Percentiles rank a stretch among this genome's conserved stretches.
phyloP scores from a whole-genome alignment of 768 basidiomycete species.

The Sporobolomyces phaffii region DNA sequence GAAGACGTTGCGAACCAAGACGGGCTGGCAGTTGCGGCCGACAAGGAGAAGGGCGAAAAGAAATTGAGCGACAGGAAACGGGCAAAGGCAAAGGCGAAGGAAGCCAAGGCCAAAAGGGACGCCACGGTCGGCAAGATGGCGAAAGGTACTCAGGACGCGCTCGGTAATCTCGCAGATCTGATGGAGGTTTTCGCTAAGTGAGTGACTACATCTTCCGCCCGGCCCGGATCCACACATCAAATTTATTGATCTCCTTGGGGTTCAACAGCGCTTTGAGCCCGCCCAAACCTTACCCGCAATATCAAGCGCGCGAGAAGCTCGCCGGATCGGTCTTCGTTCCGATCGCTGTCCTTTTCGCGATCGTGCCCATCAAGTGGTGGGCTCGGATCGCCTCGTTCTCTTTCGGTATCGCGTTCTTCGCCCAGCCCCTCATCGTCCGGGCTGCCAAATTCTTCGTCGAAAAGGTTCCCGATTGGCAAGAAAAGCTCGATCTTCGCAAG shows the following conservation, averaged over 20 bases:
- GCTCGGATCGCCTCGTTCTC: constrained; percentile 44
- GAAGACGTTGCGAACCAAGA: constrained; percentile 15
- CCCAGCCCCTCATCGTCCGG: constrained; percentile 46
- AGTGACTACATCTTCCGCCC: constrained; percentile 14
- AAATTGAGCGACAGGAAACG: constrained; percentile 43
- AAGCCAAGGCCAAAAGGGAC: constrained; percentile 47
- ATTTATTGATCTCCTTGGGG: too few species aligned
- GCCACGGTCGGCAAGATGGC: constrained; percentile 46
- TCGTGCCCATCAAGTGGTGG: constrained; percentile 45
- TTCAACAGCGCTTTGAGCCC: constrained; percentile 47
- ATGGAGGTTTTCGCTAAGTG: constrained; percentile 47
- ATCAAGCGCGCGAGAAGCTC: constrained; percentile 47
- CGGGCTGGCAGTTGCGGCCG: constrained; percentile 27
- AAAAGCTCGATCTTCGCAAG: constrained; percentile 47
- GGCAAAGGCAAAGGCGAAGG: constrained; percentile 22
- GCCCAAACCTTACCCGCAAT: constrained; percentile 45
- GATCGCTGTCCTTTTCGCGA: constrained; percentile 33
- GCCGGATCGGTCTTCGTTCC: constrained; percentile 47
- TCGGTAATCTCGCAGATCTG: constrained; percentile 47
- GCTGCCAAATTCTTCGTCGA: constrained; percentile 43
- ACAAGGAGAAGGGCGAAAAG: constrained; percentile 43
- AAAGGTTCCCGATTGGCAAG: constrained; percentile 48
- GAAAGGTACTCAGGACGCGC: constrained; percentile 45
- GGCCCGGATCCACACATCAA: too few species aligned
- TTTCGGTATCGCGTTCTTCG: constrained; percentile 48